These are phyloP conservation scores for Aspergillus brunneoviolaceus DNA, from an alignment of 2,329 filamentous ascomycete genomes.

Conservation along the genomic window DNA sequence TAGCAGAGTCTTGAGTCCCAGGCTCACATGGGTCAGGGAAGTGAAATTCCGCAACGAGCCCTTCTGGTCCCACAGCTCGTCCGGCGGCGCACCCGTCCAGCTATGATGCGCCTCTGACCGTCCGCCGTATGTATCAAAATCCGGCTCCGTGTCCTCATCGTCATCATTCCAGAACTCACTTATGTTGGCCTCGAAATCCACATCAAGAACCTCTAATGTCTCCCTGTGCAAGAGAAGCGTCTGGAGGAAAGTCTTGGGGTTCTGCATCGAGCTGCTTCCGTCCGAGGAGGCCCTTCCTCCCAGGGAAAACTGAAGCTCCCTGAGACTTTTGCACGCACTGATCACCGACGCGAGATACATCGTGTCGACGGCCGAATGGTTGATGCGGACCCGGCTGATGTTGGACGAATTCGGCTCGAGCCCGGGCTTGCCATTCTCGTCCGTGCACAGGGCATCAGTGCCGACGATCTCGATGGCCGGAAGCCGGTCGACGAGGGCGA, in stretches of 20 bases:
- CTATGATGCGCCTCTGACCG: not conserved
- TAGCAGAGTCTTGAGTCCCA: slow-evolving; percentile 18
- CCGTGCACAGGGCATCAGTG: slow-evolving; percentile 12
- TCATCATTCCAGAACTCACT: not conserved
- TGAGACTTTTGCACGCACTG: too few species aligned
- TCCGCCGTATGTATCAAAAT: not conserved
- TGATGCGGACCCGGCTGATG: too few species aligned
- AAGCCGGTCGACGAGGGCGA: slow-evolving; percentile 15
- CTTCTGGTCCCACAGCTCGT: slow-evolving; percentile 8
- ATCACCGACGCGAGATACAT: too few species aligned
- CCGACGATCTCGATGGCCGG: slow-evolving; percentile 22
- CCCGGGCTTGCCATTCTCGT: not conserved
- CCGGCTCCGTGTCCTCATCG: not conserved
- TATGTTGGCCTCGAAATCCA: slow-evolving; percentile 14
- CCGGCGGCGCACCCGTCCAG: not conserved
- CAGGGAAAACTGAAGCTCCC: too few species aligned
- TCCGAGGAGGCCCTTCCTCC: too few species aligned
- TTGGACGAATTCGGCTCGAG: too few species aligned
- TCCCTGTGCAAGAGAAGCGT: slow-evolving; percentile 15
- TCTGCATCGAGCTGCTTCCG: slow-evolving; percentile 6
- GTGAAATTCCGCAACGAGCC: slow-evolving; percentile 21
- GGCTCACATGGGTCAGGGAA: slow-evolving; percentile 18
- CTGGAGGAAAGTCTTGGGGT: slow-evolving; percentile 19
- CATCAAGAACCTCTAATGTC: slow-evolving; percentile 21
- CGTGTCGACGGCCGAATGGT: too few species aligned